Evolutionary conservation across 2,329 filamentous ascomycete species (phyloP).

Genomic region (Penicillium nordicum): DNA sequence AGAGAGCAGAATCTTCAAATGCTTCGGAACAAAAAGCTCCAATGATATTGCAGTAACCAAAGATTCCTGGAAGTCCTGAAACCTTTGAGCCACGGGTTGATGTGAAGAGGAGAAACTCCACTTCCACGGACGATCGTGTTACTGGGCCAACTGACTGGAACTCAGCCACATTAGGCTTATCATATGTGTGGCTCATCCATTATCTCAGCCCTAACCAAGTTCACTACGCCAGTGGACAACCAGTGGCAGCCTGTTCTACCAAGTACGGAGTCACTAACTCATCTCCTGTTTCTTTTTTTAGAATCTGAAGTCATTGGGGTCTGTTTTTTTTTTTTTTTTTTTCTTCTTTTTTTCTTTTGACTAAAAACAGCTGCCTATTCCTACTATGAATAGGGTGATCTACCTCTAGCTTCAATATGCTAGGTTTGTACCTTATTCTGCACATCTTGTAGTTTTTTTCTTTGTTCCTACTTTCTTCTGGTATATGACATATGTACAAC

Average conservation of each 20-base stretch:
- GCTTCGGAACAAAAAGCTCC: neutral
- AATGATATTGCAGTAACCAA: conserved; percentile 2
- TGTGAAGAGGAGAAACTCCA: neutral
- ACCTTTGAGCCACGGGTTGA: conserved; percentile 7
- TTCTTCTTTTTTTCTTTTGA: neutral
- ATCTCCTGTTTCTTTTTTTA: conserved; percentile 6
- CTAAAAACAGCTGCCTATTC: neutral
- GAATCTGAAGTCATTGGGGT: neutral
- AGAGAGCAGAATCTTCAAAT: neutral
- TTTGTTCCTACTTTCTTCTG: neutral
- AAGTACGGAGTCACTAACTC: neutral
- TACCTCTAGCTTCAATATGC: neutral
- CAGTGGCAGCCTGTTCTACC: neutral
- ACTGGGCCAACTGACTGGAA: conserved; percentile 8
- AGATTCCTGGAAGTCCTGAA: neutral
- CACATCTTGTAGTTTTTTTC: neutral
- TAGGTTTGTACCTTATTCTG: neutral
- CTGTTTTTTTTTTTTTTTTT: too few species aligned
- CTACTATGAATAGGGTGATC: neutral
- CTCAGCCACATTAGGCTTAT: conserved; percentile 6
- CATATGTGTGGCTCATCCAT: conserved; percentile 3
- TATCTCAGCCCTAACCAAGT: neutral
- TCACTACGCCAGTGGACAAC: too few species aligned
- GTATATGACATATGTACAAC: neutral
- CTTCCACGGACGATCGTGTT: neutral